These are phyloP conservation scores for Atkinsonella hypoxylon DNA, from an alignment of 2,329 filamentous ascomycete species.

Conservation along the genomic window DNA sequence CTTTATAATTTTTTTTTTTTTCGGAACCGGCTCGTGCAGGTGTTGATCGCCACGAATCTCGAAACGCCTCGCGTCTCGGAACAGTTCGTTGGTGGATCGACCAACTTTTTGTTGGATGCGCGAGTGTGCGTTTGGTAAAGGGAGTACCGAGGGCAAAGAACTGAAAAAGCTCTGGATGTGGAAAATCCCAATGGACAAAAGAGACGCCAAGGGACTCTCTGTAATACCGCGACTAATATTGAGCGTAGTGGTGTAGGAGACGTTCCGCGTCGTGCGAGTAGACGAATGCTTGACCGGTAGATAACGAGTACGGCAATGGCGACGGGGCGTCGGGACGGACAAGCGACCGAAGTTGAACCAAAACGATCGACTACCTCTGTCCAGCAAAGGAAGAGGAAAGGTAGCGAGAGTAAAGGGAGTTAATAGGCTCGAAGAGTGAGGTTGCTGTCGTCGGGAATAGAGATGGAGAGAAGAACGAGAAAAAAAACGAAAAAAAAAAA, in stretches of 20 bases:
- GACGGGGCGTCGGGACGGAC: not conserved
- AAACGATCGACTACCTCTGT: slow-evolving; percentile 6
- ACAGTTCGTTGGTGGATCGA: not conserved
- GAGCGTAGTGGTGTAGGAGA: not conserved
- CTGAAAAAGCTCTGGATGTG: not conserved
- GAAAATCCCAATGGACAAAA: too few species aligned
- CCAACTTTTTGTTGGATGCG: not conserved
- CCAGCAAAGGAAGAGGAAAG: slow-evolving; percentile 1
- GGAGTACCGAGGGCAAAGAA: not conserved
- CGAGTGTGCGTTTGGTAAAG: not conserved
- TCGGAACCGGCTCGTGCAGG: not conserved
- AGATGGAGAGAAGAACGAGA: too few species aligned
- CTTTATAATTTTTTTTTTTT: not conserved
- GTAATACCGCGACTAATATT: not conserved
- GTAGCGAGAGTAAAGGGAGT: not conserved
- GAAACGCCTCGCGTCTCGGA: not conserved
- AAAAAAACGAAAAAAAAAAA: not conserved
- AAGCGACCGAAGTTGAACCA: not conserved
- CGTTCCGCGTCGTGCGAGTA: not conserved
- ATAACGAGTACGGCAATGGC: not conserved
- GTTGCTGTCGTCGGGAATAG: too few species aligned
- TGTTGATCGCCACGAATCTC: not conserved
- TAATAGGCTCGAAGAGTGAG: not conserved
- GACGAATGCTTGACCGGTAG: too few species aligned
- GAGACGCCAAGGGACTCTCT: not conserved